Percentiles rank a stretch among this genome's conserved stretches.
Evolutionary conservation across 2,329 filamentous ascomycete species (phyloP).

Genomic region (Teratosphaeria pseudoeucalypti): DNA sequence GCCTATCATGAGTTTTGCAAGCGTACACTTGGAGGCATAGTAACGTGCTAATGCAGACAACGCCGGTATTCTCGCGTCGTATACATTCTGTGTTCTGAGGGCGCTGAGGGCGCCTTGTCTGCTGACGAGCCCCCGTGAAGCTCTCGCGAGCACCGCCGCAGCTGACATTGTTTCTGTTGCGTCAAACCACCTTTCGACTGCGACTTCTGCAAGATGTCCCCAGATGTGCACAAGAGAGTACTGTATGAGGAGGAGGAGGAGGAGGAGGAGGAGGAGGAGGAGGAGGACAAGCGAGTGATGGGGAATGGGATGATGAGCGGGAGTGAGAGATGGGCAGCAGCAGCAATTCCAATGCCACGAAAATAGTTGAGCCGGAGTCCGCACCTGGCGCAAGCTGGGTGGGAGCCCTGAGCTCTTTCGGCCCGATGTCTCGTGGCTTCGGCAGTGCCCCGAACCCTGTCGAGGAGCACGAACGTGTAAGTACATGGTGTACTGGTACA

Average conservation of each 20-base stretch:
- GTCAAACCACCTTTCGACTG: neutral
- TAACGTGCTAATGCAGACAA: constrained; percentile 52
- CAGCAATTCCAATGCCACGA: neutral
- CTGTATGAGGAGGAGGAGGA: too few species aligned
- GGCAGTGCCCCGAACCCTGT: neutral
- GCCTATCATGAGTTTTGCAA: neutral
- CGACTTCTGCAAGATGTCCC: neutral
- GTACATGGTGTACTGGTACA: too few species aligned
- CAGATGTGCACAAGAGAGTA: constrained; percentile 1
- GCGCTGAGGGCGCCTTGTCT: constrained; percentile 22
- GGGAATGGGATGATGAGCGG: neutral
- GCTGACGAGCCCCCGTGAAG: constrained; percentile 32
- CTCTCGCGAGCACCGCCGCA: constrained; percentile 35
- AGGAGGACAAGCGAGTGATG: neutral
- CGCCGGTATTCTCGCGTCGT: constrained; percentile 36
- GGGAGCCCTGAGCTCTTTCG: neutral
- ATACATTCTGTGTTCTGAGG: constrained; percentile 25
- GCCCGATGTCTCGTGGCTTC: neutral
- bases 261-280: neutral
- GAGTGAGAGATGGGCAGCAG: neutral
- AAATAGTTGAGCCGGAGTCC: neutral
- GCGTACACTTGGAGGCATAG: constrained; percentile 60
- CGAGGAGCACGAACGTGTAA: too few species aligned
- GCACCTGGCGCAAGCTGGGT: neutral
- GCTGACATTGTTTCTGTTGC: constrained; percentile 43